Conservation (phyloP, 2,329 filamentous ascomycete species). For the Monilinia aucupariae region DNA sequence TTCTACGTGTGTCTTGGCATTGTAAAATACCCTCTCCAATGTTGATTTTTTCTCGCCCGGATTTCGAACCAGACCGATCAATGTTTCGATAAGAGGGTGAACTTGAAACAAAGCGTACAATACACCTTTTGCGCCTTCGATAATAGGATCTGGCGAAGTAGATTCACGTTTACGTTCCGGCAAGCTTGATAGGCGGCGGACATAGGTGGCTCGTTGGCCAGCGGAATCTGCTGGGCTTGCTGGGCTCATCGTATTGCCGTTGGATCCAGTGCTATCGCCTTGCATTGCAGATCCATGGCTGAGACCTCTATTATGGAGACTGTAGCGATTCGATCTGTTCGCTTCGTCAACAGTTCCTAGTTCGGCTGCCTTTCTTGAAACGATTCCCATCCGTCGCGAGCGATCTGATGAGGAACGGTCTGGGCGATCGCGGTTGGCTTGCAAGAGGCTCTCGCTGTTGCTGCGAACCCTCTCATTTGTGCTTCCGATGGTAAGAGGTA, state of each 20-base stretch:
- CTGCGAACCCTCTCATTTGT: conserved; percentile 62
- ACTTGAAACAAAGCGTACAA: conserved; percentile 64
- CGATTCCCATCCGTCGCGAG: conserved; percentile 58
- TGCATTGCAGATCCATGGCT: conserved; percentile 67
- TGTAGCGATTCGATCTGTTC: conserved; percentile 54
- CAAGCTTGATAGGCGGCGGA: conserved; percentile 57
- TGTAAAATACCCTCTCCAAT: conserved; percentile 62
- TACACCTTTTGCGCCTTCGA: conserved; percentile 61
- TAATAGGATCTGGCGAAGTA: conserved; percentile 53
- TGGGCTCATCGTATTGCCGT: conserved; percentile 42
- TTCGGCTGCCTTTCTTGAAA: conserved; percentile 55
- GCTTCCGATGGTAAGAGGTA: conserved; percentile 63
- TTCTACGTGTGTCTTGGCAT: conserved; percentile 61
- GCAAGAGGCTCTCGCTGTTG: conserved; percentile 57
- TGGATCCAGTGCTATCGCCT: conserved; percentile 33
- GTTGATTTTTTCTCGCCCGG: conserved; percentile 56
- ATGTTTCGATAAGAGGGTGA: conserved; percentile 61
- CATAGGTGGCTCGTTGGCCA: conserved; percentile 54
- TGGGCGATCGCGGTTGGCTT: conserved; percentile 38
- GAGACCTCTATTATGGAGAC: conserved; percentile 56
- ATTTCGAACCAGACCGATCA: conserved; percentile 57
- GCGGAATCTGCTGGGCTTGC: conserved; percentile 54
- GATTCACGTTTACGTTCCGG: conserved; percentile 59
- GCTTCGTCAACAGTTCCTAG: conserved; percentile 58
- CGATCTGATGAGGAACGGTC: conserved; percentile 43